A percentile compares a stretch with the other conserved stretches of the same genome.
These are phyloP conservation scores for Tylopilus cervinicoccineus DNA, from an alignment of 768 basidiomycete genomes.

Conservation along the genomic window DNA sequence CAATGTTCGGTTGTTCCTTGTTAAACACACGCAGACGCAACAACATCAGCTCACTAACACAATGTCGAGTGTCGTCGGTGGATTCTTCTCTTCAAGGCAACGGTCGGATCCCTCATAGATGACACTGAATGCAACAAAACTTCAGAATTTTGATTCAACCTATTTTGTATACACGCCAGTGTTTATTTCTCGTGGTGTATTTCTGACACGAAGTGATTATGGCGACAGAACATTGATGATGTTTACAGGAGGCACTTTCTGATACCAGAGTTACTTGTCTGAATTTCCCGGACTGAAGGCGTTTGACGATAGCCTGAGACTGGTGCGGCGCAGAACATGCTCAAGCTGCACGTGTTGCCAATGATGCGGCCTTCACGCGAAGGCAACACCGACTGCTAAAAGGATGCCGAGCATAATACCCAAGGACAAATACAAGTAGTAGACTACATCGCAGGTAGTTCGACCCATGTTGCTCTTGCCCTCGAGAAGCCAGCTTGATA, in stretches of 20 bases:
- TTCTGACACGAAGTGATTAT: background rate
- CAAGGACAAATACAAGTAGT: conserved; percentile 9
- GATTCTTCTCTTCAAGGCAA: conserved; percentile 51
- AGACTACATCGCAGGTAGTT: conserved; percentile 31
- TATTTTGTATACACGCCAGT: background rate
- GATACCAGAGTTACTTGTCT: no score
- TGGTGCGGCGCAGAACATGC: background rate
- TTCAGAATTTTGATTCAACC: background rate
- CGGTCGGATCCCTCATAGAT: conserved; percentile 26
- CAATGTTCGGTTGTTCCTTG: conserved; percentile 84
- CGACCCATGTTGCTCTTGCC: conserved; percentile 19
- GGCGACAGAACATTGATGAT: background rate
- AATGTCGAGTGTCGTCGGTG: conserved; percentile 78
- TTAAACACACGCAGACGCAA: conserved; percentile 76
- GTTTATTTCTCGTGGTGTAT: background rate
- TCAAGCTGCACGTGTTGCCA: background rate
- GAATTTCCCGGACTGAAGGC: background rate
- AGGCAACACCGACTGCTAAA: conserved; percentile 11
- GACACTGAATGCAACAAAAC: background rate
- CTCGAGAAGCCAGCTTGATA: conserved; percentile 29
- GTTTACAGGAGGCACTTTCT: background rate
- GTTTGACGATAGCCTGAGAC: background rate
- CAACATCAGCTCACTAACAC: conserved; percentile 73
- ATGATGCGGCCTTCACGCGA: conserved; percentile 3
- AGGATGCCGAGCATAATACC: conserved; percentile 9